Evolutionary conservation across 2,329 filamentous ascomycete genomes (phyloP), one percentile per base, ranked within the genome.

Genomic region (Exophiala aquamarina): DNA sequence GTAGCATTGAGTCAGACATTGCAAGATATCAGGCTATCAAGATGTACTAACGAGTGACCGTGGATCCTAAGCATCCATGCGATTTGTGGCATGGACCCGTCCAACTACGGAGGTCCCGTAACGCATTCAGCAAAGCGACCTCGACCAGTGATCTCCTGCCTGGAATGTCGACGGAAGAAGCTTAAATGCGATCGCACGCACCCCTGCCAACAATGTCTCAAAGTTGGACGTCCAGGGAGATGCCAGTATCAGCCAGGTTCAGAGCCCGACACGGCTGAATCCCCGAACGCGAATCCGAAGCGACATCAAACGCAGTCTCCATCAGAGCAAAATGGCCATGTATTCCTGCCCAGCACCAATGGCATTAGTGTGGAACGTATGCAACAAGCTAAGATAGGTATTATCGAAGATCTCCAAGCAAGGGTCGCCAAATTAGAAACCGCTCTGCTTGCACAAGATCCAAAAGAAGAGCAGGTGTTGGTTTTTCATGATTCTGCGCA

Each of bases 181-280:
- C 73, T 78, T 45, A 76, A 75, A 61, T 78, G 75, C 65, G 73
- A 78, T 63, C 77, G 77, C 59, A 66, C 69, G 37, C 68, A 74
- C 46, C 75, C 75, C 17, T 78, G 75, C 55, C 68, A 67, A 29
- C 76, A 78, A 56, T 78, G 75, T 58, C 63, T 67, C 35, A 68
- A 72, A 43, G 44, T 47, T 23, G 53, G 55, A 18, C 43, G 47
- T 4, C 41, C 50, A 4, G 40, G 43, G n/a, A 29, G 33, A 23
- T 59, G 57, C 42, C 29, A 44, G 20, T 59, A 56, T 39, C 53
- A 56, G 29, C 37, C 43, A 6, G 57, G 57, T n/a, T 53, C 56
- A 21, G 50, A 56, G 31, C 57, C 57, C 3, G 51, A 47, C 20
- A 13, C 15, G 5, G 42, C 40, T 4, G 40, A 52, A 13, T 26